Base-by-base conservation (phyloP, 176 grass and related monocot species). In the Cocos nucifera region DNA sequence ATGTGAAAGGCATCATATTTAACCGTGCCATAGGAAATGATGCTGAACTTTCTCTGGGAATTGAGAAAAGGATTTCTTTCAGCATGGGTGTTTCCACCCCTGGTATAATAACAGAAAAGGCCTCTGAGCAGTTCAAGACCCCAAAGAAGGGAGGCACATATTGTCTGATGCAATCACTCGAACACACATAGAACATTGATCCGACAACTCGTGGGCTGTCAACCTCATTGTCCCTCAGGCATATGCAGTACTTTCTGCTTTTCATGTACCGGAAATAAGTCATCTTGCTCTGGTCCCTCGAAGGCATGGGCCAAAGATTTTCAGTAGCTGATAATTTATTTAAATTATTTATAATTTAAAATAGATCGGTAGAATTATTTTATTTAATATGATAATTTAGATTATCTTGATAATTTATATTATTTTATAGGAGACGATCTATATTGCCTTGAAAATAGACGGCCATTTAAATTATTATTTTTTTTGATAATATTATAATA, bases 1-100 rank as follows among this genome's bases (percentile, higher is more conserved):
- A 73, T 63, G 50, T 61, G 70, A 52, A 73, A 73, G 6, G 24
- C 18, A 21, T 73, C 70, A 54, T 73, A 73, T 25, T 73, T 73
- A 6, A 54, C 49, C 44, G 53, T 62, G 58, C 70, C 70, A 73
- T 4, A 73, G 58, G 58, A 73, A 73, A 24, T 73, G 70, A 58
- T 62, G 51, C 25, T 73, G 58, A n/a, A 73, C 50, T 50, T 62
- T 62, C 26, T 29, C 15, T 9, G 2, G 2, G 27, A 54, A 63
- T 73, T 19, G 58, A 61, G 17, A 73, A 0, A 16, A 73, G 57
- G 6, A 73, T 54, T 23, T 73, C 59, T 22, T 73, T 73, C 50
- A 73, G 51, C 24, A 50, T 63, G 35, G 50, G 24, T 4, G 62
- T 25, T 55, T 73, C 58, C 19, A 15, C 25, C 50, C 54, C 58